These are phyloP conservation scores for Suillus brevipes DNA, from an alignment of 768 basidiomycete species.

Conservation along the genomic window DNA sequence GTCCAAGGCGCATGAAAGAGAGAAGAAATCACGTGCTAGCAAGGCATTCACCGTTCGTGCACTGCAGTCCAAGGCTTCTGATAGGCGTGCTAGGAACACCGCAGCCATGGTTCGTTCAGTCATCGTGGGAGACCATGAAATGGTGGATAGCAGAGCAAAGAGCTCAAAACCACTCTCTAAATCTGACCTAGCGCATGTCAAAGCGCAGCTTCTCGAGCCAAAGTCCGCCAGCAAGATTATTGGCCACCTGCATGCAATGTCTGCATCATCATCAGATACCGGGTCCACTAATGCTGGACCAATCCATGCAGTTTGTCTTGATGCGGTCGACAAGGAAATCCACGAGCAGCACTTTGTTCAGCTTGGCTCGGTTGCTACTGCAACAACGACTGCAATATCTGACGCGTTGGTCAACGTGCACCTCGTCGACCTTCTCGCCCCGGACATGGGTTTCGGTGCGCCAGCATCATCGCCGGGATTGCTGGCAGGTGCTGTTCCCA, in stretches of 20 bases:
- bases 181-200: constrained; percentile 62
- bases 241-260: constrained; percentile 62
- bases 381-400: constrained; percentile 51
- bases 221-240: constrained; percentile 73
- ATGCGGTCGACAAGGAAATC: constrained; percentile 60
- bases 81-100: constrained; percentile 62
- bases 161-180: constrained; percentile 45
- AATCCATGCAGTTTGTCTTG: constrained; percentile 79
- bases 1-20: constrained; percentile 38
- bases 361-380: constrained; percentile 47
- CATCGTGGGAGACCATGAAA: constrained; percentile 57
- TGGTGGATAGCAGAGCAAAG: constrained; percentile 31
- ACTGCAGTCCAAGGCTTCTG: constrained; percentile 40
- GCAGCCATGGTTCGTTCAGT: constrained; percentile 65
- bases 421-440: constrained; percentile 60
- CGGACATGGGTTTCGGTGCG: constrained; percentile 72
- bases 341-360: constrained; percentile 59
- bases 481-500: constrained; percentile 75
- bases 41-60: constrained; percentile 32
- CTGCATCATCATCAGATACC: constrained; percentile 29
- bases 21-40: constrained; percentile 40
- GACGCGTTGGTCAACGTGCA: constrained; percentile 58
- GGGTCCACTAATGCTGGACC: constrained; percentile 37
- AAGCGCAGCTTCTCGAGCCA: constrained; percentile 63
- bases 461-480: constrained; percentile 68